Evolutionary conservation across 768 basidiomycete genomes (phyloP).

Genomic region (Pleurotus platypus): DNA sequence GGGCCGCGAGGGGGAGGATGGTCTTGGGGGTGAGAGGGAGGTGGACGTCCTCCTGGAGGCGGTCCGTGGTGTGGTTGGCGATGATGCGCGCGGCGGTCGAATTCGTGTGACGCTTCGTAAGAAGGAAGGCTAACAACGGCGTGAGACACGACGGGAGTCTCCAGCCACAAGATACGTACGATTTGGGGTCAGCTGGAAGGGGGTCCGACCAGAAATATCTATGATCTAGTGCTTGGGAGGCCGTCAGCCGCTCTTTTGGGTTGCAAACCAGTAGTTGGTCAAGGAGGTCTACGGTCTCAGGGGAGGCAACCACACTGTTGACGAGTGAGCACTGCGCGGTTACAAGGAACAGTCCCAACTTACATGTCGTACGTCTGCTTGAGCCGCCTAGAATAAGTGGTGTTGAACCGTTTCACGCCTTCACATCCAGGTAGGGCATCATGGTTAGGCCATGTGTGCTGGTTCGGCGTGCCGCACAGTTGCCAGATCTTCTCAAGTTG

Average conservation of each 20-base stretch:
- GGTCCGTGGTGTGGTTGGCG: constrained; percentile 21
- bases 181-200: constrained; percentile 78
- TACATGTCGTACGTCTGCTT: constrained; percentile 59
- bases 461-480: constrained; percentile 85
- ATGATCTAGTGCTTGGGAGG: constrained; percentile 83
- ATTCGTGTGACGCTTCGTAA: constrained; percentile 83
- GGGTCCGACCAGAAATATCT: constrained; percentile 95
- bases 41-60: constrained; percentile 6
- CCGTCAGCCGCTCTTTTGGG: constrained; percentile 81
- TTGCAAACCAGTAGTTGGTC: constrained; percentile 82
- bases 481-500: constrained; percentile 88
- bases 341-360: constrained; percentile 20
- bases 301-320: constrained; percentile 35
- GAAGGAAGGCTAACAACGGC: constrained; percentile 50
- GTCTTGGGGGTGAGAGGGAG: constrained; percentile 16
- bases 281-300: constrained; percentile 76
- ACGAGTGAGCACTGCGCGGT: constrained; percentile 1
- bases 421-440: constrained; percentile 77
- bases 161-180: constrained; percentile 38
- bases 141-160: not conserved
- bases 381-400: constrained; percentile 48
- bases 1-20: constrained; percentile 21
- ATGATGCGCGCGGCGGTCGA: constrained; percentile 69
- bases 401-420: constrained; percentile 63
- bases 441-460: constrained; percentile 77